Base-by-base conservation (phyloP, 805 yeast species). In the Nakazawaea wyomingensis region DNA sequence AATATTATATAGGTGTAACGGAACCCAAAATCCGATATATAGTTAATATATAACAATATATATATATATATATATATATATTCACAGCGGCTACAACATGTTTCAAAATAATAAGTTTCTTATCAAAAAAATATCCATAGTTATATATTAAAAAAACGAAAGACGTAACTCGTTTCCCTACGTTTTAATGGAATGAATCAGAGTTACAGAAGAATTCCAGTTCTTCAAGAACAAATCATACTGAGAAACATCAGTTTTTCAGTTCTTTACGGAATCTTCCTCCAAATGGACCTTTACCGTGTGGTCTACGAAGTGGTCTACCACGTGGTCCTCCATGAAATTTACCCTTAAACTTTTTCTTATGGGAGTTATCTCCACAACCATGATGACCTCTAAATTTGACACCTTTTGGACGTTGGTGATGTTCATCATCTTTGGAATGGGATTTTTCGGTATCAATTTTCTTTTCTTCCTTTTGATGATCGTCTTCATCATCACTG, bases 341-440 rank as follows among this genome's bases (percentile, higher is more conserved):
- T 17, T 30, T 30, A 14, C 16, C 17, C 5, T 13, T 14, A 30
- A 3, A 10, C 8, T 30, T 30, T 17, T 13, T 10, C 9, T 19
- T 24, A 11, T 24, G 27, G 27, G 11, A 24, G 11, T 24, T 24
- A 24, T 24, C 27, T 8, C 27, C 27, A 24, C 27, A 24, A 32
- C 21, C 35, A 10, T n/a, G 22, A 10, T 17, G 22, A 32, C 35
- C 35, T 17, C 21, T 32, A 13, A 32, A 32, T 16, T 18, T 32
- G 13, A 32, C 35, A 3, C 35, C 35, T n/a, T 32, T 32, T 10
- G 35, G 35, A 32, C 35, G 35, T 17, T 17, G 35, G 18, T 32
- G 35, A 18, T 32, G 35, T n/a, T n/a, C n/a, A n/a, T n/a, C n/a
- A n/a, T n/a, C n/a, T n/a, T n/a, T n/a, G n/a, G n/a, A n/a, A n/a